Conservation (phyloP, 176 grass and related monocot species). For the Echinochloa phyllopogon region DNA sequence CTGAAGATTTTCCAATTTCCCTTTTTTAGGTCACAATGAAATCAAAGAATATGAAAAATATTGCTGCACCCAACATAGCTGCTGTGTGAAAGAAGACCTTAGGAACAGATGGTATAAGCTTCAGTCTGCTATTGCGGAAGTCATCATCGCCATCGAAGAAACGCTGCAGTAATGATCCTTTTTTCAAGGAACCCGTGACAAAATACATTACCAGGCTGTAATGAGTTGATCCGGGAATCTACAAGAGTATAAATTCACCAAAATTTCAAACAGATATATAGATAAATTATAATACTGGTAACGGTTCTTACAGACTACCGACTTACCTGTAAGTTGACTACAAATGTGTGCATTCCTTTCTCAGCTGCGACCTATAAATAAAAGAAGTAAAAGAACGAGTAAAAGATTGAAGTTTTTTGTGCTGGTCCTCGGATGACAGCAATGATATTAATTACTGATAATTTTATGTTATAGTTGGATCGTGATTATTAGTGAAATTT, state of each 20-base stretch:
- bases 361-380: conserved; percentile 76
- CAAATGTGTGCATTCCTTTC: conserved; percentile 83
- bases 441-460: neutral
- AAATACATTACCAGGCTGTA: conserved; percentile 95
- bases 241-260: conserved; percentile 27
- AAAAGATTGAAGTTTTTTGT: neutral
- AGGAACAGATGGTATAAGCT: conserved; percentile 88
- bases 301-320: neutral
- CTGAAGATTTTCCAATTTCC: conserved; percentile 35
- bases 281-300: neutral
- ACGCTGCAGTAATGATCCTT: conserved; percentile 83
- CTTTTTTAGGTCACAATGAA: conserved; percentile 1
- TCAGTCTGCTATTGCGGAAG: conserved; percentile 90
- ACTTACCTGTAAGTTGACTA: conserved; percentile 85
- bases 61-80: neutral
- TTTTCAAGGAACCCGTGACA: conserved; percentile 58
- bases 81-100: conserved; percentile 53
- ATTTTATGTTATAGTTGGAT: neutral
- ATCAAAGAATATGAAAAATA: neutral
- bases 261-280: neutral
- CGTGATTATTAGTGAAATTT: neutral
- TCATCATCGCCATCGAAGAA: conserved; percentile 94
- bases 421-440: neutral
- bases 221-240: conserved; percentile 93
- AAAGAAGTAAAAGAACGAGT: neutral